Base-by-base conservation (phyloP, 2,329 filamentous ascomycete species). In the Exophiala spinifera region DNA sequence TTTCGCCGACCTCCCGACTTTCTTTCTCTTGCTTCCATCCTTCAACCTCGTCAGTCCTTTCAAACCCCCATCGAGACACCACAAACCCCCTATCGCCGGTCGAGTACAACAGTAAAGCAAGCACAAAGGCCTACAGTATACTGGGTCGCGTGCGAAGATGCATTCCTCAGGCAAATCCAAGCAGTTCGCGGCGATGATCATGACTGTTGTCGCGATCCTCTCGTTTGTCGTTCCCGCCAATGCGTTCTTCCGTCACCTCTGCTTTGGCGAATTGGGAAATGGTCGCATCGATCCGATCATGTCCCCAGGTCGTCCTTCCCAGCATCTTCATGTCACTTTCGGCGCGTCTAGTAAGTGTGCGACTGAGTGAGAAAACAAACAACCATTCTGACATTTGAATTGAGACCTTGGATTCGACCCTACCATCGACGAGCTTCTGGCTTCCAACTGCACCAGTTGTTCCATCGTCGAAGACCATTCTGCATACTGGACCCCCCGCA, bases 191-290 rank as follows among this genome's bases (percentile, higher is more conserved):
- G 17, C 4, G 3, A 33, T 33, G 7, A 28, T 52, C 21, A 20
- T 56, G 49, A 33, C 47, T 15, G 20, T 56, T 20, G 40, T 51
- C 17, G 33, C 46, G 4, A 36, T 56, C 28, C 33, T 52, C 43
- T 23, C 52, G 47, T 28, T 48, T 19, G 20, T 51, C 19, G 15
- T 37, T 14, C 59, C 59, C 3, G 37, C 39, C 15, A 42, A 79
- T 63, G 91, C 87, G 56, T 96, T 96, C 72, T 96, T 89, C 89
- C 89, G 91, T 68, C 88, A 96, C 80, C 87, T 89, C 65, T 96
- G 90, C 72, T 86, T 82, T 63, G 85, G 84, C 52, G 79, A 81
- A 44, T 77, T 84, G 61, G 88, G 84, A 59, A 69, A 89, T 53
- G 87, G 83, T 46, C 82, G 89, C 53, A 76, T 95, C 37, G 90